Evolutionary conservation across 495 filamentous ascomycete species (phyloP), one percentile per base, ranked within the genome.

Genomic region (Daldinia vernicosa): DNA sequence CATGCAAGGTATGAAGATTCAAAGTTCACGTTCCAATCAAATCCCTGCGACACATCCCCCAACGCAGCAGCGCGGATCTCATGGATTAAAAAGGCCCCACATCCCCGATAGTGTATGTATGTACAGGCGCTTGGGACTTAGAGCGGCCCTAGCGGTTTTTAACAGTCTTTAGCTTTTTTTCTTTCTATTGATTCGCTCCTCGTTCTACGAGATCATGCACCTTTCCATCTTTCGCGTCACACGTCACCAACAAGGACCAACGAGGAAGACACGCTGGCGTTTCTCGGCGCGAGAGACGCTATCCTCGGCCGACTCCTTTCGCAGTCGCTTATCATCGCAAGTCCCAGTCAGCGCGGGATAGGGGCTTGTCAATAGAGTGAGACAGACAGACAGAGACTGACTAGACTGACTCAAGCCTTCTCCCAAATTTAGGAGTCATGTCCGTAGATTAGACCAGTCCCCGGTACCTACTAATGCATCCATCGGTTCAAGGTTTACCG

Each of bases 41-140:
- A 72, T 73, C 70, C 70, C 70, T 73, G 70, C 70, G 30, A 66
- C 70, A 68, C 70, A 73, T 73, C 70, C 70, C 66, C 70, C 70
- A 66, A 71, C 56, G 63, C 52, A 59, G 24, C 54, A 67, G 58
- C 57, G 70, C 61, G 67, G 70, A 69, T 73, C 70, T 12, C 55
- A 65, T 35, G 53, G 30, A 33, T 28, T 30, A 53, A 30, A 32
- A 55, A 32, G 1, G 66, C 22, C 43, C 66, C 57, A 67, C 60
- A 63, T 35, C 50, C 64, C 60, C 70, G 56, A 73, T 59, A n/a
- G n/a, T n/a, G n/a, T n/a, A n/a, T n/a, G n/a, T n/a, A n/a, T n/a
- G n/a, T n/a, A 73, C 61, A 68, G 50, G 40, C 70, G 70, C 70
- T 65, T 68, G 70, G 70, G 60, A 65, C 60, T 64, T 57, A 30